Evolutionary conservation across 2,329 filamentous ascomycete species (phyloP).

Genomic region (Stagonosporopsis rhizophila): DNA sequence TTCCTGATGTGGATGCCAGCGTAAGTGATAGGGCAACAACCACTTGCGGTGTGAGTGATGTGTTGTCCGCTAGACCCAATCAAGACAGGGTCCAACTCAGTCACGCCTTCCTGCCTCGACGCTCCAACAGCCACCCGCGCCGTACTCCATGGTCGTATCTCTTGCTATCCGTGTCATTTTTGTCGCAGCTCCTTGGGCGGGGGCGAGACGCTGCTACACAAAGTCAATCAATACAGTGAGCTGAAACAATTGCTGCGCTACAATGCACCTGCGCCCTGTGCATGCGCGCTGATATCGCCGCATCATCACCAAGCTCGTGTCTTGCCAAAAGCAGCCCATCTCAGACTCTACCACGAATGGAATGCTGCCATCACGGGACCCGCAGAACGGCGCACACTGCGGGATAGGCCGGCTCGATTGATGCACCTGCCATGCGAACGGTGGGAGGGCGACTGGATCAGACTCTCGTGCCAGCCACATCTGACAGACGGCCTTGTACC

Average conservation of each 20-base stretch:
- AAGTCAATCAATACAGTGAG: slow-evolving; percentile 30
- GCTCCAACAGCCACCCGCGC: slow-evolving; percentile 36
- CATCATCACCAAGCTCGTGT: slow-evolving; percentile 12
- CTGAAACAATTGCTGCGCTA: slow-evolving; percentile 40
- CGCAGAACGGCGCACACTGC: slow-evolving; percentile 28
- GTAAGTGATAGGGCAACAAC: slow-evolving; percentile 38
- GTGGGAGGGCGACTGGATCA: slow-evolving; percentile 19
- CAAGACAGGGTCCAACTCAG: slow-evolving; percentile 25
- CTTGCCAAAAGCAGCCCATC: slow-evolving; percentile 3
- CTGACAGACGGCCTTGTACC: slow-evolving; percentile 23
- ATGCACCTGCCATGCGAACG: slow-evolving; percentile 45
- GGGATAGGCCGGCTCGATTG: slow-evolving; percentile 32
- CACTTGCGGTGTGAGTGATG: slow-evolving; percentile 49
- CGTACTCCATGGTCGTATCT: slow-evolving; percentile 29
- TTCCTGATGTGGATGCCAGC: slow-evolving; percentile 43
- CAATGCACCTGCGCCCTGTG: slow-evolving; percentile 21
- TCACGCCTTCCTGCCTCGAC: slow-evolving; percentile 39
- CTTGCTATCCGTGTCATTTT: slow-evolving; percentile 26
- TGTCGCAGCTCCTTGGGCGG: slow-evolving; percentile 34
- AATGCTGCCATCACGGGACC: slow-evolving; percentile 37
- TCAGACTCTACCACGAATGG: slow-evolving; percentile 6
- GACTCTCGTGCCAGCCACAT: slow-evolving; percentile 33
- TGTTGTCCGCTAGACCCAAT: slow-evolving; percentile 36
- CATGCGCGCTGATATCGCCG: slow-evolving; percentile 30
- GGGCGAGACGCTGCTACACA: slow-evolving; percentile 34